phyloP scores from a whole-genome alignment of 176 grass and related monocot species.

The Poa annua region DNA sequence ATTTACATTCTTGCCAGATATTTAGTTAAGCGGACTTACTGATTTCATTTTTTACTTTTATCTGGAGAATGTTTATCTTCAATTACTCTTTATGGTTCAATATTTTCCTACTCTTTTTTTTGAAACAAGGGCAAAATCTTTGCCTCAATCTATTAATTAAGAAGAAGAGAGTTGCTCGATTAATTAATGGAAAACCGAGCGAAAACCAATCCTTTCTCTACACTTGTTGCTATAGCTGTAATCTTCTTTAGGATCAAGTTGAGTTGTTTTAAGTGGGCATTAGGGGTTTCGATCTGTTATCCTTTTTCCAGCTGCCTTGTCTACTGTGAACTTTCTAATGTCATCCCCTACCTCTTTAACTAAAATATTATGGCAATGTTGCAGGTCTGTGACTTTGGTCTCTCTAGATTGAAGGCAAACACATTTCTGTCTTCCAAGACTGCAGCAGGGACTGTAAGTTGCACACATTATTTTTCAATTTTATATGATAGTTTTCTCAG shows the following conservation, averaged over 20 bases:
- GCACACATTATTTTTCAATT: neutral
- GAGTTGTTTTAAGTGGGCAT: neutral
- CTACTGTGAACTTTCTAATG: neutral
- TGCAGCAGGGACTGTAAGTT: slow-evolving; percentile 83
- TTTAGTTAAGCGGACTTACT: neutral
- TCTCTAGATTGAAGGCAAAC: slow-evolving; percentile 86
- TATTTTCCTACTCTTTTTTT: slow-evolving; percentile 5
- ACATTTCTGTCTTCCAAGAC: slow-evolving; percentile 88
- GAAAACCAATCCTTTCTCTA: too few relatives aligned
- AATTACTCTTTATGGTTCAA: neutral
- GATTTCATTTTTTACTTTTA: neutral
- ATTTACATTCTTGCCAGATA: neutral
- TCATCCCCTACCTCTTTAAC: neutral
- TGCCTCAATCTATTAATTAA: too few relatives aligned
- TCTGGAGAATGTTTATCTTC: slow-evolving; percentile 10
- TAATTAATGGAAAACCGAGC: too few relatives aligned
- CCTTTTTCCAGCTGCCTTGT: neutral
- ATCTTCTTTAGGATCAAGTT: slow-evolving; percentile 21
- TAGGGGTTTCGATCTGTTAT: neutral
- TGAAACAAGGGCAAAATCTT: too few relatives aligned
- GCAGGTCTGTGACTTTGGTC: slow-evolving; percentile 83
- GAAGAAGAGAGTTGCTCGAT: too few relatives aligned
- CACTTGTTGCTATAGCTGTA: slow-evolving; percentile 10
- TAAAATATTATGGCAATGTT: slow-evolving; percentile 16
- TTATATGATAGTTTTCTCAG: slow-evolving; percentile 1